A percentile compares a stretch with the other conserved stretches of the same genome.
Evolutionary conservation across 2,329 filamentous ascomycete species (phyloP).

Genomic region (Neofusicoccum sp.): DNA sequence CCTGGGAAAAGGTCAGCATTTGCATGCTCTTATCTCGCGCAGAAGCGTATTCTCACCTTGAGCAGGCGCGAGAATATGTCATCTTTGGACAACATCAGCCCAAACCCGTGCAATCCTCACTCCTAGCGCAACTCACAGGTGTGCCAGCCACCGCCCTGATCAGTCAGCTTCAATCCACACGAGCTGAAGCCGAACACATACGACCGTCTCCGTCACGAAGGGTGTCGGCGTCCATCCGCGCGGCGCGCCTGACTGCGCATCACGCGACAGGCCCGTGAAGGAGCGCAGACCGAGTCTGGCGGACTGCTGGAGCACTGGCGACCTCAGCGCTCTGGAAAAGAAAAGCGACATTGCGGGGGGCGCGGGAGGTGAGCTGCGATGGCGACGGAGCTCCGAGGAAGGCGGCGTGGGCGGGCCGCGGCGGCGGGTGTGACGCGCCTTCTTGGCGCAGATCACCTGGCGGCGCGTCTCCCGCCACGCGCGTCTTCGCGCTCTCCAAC

Average conservation of each 20-base stretch:
- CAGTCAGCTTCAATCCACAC: constrained; percentile 30
- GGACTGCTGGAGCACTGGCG: constrained; percentile 19
- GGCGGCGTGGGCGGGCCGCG: not conserved
- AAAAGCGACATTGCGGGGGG: constrained; percentile 31
- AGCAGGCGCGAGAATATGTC: constrained; percentile 50
- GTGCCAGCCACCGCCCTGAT: constrained; percentile 51
- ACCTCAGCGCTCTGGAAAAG: constrained; percentile 28
- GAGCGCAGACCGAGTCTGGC: constrained; percentile 25
- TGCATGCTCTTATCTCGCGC: not conserved
- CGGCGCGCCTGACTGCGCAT: constrained; percentile 24
- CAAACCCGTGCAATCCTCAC: not conserved
- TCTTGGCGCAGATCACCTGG: constrained; percentile 6
- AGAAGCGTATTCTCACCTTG: constrained; percentile 27
- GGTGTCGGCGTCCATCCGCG: constrained; percentile 47
- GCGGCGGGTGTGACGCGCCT: constrained; percentile 3
- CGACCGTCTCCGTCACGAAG: constrained; percentile 51
- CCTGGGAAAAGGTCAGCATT: constrained; percentile 48
- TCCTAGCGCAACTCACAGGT: constrained; percentile 35
- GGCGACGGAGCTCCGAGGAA: constrained; percentile 1
- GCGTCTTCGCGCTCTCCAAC: constrained; percentile 10
- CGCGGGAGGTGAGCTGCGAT: not conserved
- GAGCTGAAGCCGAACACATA: constrained; percentile 27
- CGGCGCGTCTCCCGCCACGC: constrained; percentile 1
- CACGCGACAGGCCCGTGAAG: constrained; percentile 23
- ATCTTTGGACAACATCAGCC: constrained; percentile 23